Conservation (phyloP, 805 yeast genomes). For the Wickerhamiella galacta region DNA sequence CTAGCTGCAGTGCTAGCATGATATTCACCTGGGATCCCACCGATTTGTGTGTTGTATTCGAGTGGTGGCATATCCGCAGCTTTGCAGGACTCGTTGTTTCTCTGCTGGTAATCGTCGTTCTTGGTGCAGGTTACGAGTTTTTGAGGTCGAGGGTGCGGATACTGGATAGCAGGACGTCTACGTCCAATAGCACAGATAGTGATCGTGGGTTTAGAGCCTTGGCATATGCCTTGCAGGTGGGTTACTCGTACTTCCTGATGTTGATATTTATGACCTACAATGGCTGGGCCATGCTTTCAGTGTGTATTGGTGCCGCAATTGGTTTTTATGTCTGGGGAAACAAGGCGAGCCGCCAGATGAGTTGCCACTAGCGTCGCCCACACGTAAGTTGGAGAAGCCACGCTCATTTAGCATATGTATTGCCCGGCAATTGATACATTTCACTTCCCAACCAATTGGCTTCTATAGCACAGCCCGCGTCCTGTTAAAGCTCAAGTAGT, state of each 20-base stretch:
- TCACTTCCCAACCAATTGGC: too few species aligned
- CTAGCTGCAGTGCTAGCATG: conserved; percentile 31
- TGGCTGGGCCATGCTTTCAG: conserved; percentile 66
- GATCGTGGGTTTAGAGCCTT: conserved; percentile 9
- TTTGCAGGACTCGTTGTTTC: conserved; percentile 35
- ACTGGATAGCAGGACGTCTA: conserved; percentile 6
- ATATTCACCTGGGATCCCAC: conserved; percentile 63
- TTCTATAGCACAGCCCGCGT: too few species aligned
- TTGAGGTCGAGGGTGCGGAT: conserved; percentile 22
- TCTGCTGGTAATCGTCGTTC: conserved; percentile 29
- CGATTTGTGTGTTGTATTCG: conserved; percentile 54
- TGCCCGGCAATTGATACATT: too few species aligned
- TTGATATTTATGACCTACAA: conserved; percentile 75
- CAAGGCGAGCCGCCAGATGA: conserved; percentile 12
- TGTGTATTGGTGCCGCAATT: conserved; percentile 50
- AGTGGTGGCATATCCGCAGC: conserved; percentile 64
- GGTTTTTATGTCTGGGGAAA: conserved; percentile 47
- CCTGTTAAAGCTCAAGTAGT: too few species aligned
- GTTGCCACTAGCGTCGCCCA: conserved; percentile 18
- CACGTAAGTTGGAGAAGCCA: too few species aligned
- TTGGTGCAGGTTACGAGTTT: conserved; percentile 48
- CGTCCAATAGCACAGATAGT: background rate
- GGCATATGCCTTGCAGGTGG: conserved; percentile 17
- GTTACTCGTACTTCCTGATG: conserved; percentile 36
- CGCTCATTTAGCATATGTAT: too few species aligned